phyloP scores from a whole-genome alignment of 768 basidiomycete species.

The Phaeolepiota aurea region DNA sequence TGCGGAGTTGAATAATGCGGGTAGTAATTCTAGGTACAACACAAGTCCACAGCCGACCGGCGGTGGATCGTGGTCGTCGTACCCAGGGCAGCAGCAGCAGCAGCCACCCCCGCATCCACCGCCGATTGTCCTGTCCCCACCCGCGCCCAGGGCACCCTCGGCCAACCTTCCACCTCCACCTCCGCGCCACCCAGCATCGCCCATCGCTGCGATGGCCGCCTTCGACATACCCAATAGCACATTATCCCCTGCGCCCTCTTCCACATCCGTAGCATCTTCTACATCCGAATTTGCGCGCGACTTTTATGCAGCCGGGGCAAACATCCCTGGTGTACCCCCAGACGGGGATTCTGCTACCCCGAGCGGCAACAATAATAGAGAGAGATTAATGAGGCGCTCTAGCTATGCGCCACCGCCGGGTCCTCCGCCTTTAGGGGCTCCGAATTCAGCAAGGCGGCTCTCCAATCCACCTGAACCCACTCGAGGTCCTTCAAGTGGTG shows the following conservation, averaged over 20 bases:
- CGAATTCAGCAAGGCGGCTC: neutral
- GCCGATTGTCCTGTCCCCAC: conserved; percentile 2
- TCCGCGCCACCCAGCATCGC: neutral
- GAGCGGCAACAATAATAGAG: neutral
- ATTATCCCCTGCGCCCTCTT: conserved; percentile 2
- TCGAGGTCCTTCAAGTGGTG: conserved; percentile 1
- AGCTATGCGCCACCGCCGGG: conserved; percentile 15
- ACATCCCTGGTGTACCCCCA: conserved; percentile 7
- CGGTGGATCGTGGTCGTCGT: neutral
- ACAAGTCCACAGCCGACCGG: neutral
- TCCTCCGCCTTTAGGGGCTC: conserved; percentile 15
- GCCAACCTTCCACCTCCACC: conserved; percentile 2
- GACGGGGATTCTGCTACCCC: neutral
- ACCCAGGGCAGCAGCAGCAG: conserved; percentile 3
- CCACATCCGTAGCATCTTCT: conserved; percentile 1
- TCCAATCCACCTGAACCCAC: neutral
- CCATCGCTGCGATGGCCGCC: neutral
- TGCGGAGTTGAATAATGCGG: neutral
- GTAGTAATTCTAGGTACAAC: neutral
- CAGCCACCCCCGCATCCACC: neutral
- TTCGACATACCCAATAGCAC: neutral
- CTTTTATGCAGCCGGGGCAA: conserved; percentile 45
- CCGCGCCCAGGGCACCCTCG: neutral
- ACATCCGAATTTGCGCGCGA: conserved; percentile 55
- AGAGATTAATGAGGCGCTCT: too few relatives aligned